These are phyloP conservation scores for Verticillium alfalfae DNA, from an alignment of 2,329 filamentous ascomycete genomes.

Conservation along the genomic window DNA sequence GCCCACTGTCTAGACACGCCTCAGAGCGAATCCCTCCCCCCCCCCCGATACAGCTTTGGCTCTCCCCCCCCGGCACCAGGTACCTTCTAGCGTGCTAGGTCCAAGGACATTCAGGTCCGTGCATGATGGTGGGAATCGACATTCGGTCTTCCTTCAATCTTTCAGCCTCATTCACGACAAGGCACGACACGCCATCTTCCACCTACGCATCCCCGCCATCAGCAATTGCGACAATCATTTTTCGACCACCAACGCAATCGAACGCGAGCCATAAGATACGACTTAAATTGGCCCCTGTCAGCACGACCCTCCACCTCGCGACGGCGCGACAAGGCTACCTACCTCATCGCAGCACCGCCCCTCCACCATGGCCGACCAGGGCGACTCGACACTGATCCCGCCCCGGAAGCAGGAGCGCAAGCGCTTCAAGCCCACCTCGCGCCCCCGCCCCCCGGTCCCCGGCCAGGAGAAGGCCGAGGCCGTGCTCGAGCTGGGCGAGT, in stretches of 20 bases:
- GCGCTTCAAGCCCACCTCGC: slow-evolving; percentile 39
- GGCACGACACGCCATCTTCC: background rate
- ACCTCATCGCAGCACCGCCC: background rate
- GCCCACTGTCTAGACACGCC: background rate
- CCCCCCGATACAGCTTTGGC: background rate
- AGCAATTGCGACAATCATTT: background rate
- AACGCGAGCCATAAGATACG: background rate
- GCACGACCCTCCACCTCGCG: background rate
- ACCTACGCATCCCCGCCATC: background rate
- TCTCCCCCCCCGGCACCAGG: background rate
- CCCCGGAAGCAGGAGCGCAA: background rate
- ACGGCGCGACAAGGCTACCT: background rate
- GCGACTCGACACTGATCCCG: background rate
- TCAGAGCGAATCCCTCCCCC: background rate
- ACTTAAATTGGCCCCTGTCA: background rate
- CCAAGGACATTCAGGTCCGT: background rate
- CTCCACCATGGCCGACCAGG: background rate
- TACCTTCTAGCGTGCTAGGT: background rate
- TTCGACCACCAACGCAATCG: background rate
- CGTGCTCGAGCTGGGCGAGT: slow-evolving; percentile 84
- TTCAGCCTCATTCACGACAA: background rate
- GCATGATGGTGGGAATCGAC: background rate
- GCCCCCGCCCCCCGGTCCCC: slow-evolving; percentile 61
- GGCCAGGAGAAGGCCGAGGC: slow-evolving; percentile 85
- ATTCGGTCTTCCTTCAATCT: background rate